A percentile compares a stretch with the other conserved stretches of the same genome.
phyloP scores from a whole-genome alignment of 73 alveolate genomes.

The Paramecium primaurelia region DNA sequence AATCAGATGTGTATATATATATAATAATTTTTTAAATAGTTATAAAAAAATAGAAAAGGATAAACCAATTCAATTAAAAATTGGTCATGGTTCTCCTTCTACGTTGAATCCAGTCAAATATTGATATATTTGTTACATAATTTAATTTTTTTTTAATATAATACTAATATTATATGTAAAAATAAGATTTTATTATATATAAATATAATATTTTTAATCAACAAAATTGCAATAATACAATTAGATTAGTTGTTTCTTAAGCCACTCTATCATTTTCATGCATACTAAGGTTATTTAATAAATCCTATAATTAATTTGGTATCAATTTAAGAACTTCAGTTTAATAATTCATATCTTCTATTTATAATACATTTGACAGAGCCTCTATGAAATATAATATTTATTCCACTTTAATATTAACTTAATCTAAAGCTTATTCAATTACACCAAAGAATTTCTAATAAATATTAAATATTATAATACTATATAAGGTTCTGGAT shows the following conservation, averaged over 20 bases:
- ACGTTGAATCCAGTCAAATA: slow-evolving; percentile 60
- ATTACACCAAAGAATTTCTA: not conserved
- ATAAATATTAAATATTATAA: not conserved
- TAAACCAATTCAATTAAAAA: slow-evolving; percentile 45
- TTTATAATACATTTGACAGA: not conserved
- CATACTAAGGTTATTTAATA: not conserved
- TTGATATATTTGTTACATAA: slow-evolving; percentile 10
- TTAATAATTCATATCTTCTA: not conserved
- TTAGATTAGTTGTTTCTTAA: not conserved
- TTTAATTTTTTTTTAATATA: not conserved
- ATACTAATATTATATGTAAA: not conserved
- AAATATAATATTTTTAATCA: not conserved
- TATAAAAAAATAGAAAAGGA: slow-evolving; percentile 58
- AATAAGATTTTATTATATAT: not conserved
- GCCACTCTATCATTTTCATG: not conserved
- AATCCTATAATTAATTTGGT: not conserved
- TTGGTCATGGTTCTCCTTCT: slow-evolving; percentile 61
- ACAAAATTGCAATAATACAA: not conserved
- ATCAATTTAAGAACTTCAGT: not conserved
- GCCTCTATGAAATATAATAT: not conserved
- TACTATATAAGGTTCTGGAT: not conserved
- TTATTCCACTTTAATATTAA: not conserved
- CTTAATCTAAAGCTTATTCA: not conserved
- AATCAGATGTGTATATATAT: slow-evolving; percentile 45
- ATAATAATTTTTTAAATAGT: not conserved